Conservation (phyloP, 169 alveolate genomes). For the Eimeria praecox region DNA sequence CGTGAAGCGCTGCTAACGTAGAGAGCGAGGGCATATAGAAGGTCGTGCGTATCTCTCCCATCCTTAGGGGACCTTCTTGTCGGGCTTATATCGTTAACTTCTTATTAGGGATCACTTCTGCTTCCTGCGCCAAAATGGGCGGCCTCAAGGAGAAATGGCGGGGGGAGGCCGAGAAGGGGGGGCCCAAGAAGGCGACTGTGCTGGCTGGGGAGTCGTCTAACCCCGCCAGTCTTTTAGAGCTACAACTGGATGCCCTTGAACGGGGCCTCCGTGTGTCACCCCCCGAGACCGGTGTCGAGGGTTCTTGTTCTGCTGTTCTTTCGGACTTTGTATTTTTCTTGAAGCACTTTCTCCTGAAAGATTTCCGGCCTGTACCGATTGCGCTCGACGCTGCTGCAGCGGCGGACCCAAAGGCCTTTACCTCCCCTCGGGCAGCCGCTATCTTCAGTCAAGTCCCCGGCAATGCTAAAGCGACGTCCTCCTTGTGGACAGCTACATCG, state of each 20-base stretch:
- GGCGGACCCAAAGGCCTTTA: not conserved
- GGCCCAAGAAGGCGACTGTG: not conserved
- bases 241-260: conserved; percentile 25
- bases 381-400: not conserved
- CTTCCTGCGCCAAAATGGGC: not conserved
- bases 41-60: not conserved
- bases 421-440: not conserved
- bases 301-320: conserved; percentile 8
- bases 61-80: not conserved
- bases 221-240: conserved; percentile 51
- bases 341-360: not conserved
- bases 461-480: conserved; percentile 7
- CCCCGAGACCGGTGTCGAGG: not conserved
- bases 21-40: not conserved
- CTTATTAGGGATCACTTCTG: not conserved
- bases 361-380: not conserved
- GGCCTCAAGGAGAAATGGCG: not conserved
- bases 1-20: not conserved
- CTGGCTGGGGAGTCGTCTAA: not conserved
- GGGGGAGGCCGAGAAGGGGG: not conserved
- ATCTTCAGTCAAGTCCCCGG: conserved; percentile 42
- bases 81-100: not conserved
- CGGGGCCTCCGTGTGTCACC: not conserved
- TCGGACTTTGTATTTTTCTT: conserved; percentile 14
- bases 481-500: conserved; percentile 29